Base-by-base conservation (phyloP, 164 flowering plant genomes). In the Litsea cubeba region DNA sequence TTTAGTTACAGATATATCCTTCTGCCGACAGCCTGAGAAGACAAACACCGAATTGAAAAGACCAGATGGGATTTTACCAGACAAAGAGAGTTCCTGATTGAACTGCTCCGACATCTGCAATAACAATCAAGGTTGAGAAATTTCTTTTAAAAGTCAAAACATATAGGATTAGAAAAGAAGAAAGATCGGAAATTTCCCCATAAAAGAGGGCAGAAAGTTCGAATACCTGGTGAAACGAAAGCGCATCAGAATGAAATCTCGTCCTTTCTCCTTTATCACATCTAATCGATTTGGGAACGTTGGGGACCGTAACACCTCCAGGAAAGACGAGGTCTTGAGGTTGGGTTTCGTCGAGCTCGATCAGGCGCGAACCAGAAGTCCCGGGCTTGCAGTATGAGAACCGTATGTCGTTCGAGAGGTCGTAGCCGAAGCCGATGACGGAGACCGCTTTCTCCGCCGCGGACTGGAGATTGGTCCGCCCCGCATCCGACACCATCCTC, bases 261-360 rank as follows among this genome's bases (percentile, higher is more conserved):
- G 85, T 91, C 35, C 95, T 87, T 85, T 94, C 97, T 32, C 97
- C 98, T 76, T 91, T 91, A 71, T 90, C 97, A 70, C 91, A 86
- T 81, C 77, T 89, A 71, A 94, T 90, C 62, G 88, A 83, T 25
- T 78, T 75, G 12, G 92, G 68, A 0, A 90, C 98, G 75, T 83
- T 70, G 7, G 82, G 79, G 23, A 94, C 91, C 18, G 88, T 84
- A 50, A 87, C 72, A 3, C 94, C 94, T n/a, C 74, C 65, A 0
- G 97, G 97, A 15, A 92, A 71, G 12, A 87, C 87, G 46, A 94
- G 81, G 69, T 88, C 88, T 17, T 83, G 70, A 24, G 73, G 77
- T 35, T 10, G 35, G 62, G 75, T 76, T 32, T 65, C 71, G 77
- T 88, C 91, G 23, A 92, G 79, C 64, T 87, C 91, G 28, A 94